A percentile compares a stretch with the other conserved stretches of the same genome.
Evolutionary conservation across 495 filamentous ascomycete species (phyloP).

Genomic region (Penicillium taxi): DNA sequence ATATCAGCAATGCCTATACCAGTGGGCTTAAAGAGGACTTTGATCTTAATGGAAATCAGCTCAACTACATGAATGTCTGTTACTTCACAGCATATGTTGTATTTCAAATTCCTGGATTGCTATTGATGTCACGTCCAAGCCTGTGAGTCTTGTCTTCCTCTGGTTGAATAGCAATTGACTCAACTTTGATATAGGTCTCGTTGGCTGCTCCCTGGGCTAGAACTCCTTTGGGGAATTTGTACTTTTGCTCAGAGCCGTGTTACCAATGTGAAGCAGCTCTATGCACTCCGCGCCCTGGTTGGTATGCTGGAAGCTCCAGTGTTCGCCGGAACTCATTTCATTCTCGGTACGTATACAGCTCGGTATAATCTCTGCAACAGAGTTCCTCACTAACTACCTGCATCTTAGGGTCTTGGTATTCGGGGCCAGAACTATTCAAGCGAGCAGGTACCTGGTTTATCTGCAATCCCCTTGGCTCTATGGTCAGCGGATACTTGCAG

Average conservation of each 20-base stretch:
- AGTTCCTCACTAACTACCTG: not conserved
- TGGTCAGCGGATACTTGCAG: slow-evolving; percentile 38
- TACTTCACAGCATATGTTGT: slow-evolving; percentile 34
- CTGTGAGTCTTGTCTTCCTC: slow-evolving; percentile 23
- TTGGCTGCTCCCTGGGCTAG: slow-evolving; percentile 28
- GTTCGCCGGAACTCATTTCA: slow-evolving; percentile 37
- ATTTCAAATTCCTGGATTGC: slow-evolving; percentile 30
- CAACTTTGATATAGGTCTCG: slow-evolving; percentile 19
- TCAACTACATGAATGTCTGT: slow-evolving; percentile 37
- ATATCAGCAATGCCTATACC: slow-evolving; percentile 46
- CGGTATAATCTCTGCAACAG: not conserved
- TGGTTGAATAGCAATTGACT: not conserved
- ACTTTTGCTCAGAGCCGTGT: slow-evolving; percentile 32
- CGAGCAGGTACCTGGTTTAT: slow-evolving; percentile 32
- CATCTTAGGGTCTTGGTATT: slow-evolving; percentile 32
- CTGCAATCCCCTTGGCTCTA: slow-evolving; percentile 28
- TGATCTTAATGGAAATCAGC: slow-evolving; percentile 46
- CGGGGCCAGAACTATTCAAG: slow-evolving; percentile 32
- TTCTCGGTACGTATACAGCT: slow-evolving; percentile 19
- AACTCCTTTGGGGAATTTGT: slow-evolving; percentile 22
- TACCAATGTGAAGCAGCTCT: slow-evolving; percentile 28
- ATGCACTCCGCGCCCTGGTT: slow-evolving; percentile 49
- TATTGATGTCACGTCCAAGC: slow-evolving; percentile 29
- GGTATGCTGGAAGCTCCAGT: slow-evolving; percentile 38
- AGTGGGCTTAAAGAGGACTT: slow-evolving; percentile 56